Evolutionary conservation across 176 grass and related monocot genomes (phyloP), one percentile per base, ranked within the genome.

Genomic region (Cocos nucifera): DNA sequence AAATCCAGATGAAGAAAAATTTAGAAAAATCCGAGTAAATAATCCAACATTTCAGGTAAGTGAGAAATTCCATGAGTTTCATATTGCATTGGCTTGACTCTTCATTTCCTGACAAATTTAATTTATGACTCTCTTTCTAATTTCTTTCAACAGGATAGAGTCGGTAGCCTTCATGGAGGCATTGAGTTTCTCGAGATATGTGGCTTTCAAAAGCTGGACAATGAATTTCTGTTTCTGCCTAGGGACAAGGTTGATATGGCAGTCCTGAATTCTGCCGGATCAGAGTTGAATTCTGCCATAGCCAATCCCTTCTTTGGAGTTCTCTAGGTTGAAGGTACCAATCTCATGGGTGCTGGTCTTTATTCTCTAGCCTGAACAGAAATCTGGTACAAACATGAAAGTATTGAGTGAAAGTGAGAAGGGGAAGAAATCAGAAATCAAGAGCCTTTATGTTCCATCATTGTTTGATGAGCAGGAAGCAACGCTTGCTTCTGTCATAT

Each of bases 241-340:
- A 85, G 79, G 73, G 81, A 86, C 56, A 98, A 98, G 77, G 84
- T 92, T 2, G 88, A 98, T 67, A 83, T 69, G 53, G 73, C 81
- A 1, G 25, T 98, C 23, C 73, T 98, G 20, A 83, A 83, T 55
- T 78, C 81, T 0, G 93, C 93, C 50, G 93, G 93, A 67, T 80
- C 84, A 15, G 93, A 97, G 78, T 67, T 97, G 30, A 91, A 88
- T 60, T 91, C 93, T 17, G 93, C 93, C 15, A 89, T 92, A 75
- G 74, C 93, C 8, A 98, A 98, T 66, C 93, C 93, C 57, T 98
- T 89, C 81, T 98, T 98, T 49, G 93, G 93, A 24, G 79, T 86
- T 62, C 84, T 98, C 58, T 92, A 62, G 85, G 26, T 20, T 35
- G 28, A 48, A 56, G 12, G 1, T 9, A 44, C 0, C 35, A 14